phyloP scores from a whole-genome alignment of 2,329 filamentous ascomycete genomes.

The Diaporthe australafricana region DNA sequence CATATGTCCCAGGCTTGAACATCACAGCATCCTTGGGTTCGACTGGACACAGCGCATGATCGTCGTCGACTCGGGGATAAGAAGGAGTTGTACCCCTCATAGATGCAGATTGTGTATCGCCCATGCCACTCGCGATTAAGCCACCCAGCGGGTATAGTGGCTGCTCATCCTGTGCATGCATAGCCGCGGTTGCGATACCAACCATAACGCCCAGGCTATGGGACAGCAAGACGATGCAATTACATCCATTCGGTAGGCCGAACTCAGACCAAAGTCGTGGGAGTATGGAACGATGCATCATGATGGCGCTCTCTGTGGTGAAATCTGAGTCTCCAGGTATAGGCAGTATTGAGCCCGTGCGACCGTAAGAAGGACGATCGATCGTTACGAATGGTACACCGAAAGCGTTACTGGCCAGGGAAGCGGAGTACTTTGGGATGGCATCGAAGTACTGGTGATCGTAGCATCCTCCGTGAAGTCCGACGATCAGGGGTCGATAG shows the following conservation, averaged over 20 bases:
- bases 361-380: neutral
- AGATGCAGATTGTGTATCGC: neutral
- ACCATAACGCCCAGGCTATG: neutral
- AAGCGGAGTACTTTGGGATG: neutral
- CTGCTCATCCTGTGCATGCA: neutral
- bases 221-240: neutral
- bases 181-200: neutral
- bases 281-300: neutral
- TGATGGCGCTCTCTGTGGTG: neutral
- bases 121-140: neutral
- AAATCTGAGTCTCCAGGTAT: neutral
- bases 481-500: neutral
- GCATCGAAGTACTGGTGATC: neutral
- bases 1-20: neutral
- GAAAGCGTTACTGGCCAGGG: neutral
- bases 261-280: neutral
- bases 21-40: neutral
- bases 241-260: neutral
- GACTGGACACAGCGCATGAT: neutral
- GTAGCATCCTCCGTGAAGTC: neutral
- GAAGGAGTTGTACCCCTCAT: neutral
- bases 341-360: neutral
- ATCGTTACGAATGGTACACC: neutral
- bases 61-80: neutral
- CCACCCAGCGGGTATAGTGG: neutral